A percentile compares a stretch with the other conserved stretches of the same genome.
phyloP scores from a whole-genome alignment of 352 stramenopile species.

The Pilasporangium apinafurcum region DNA sequence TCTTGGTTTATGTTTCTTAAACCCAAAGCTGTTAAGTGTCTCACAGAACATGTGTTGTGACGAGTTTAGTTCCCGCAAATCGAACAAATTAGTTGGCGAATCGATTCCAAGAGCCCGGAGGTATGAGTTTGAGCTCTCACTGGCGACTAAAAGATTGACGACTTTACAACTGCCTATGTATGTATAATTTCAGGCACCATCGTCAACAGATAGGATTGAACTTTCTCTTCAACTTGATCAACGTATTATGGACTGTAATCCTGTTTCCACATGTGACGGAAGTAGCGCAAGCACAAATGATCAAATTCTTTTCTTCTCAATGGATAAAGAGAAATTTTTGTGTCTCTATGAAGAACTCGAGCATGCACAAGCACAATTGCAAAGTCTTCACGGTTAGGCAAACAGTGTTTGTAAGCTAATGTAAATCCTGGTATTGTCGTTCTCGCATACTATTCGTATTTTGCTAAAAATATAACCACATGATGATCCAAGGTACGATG shows the following conservation, averaged over 20 bases:
- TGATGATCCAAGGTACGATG: no score
- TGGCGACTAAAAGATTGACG: constrained; percentile 1
- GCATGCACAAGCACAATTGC: constrained; percentile 19
- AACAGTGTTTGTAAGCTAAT: no score
- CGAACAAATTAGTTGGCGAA: constrained; percentile 18
- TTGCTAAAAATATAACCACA: no score
- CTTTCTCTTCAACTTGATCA: constrained; percentile 28
- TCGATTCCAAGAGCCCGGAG: not conserved
- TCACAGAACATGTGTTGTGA: no score
- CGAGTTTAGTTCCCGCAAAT: constrained; percentile 17
- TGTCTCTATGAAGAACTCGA: constrained; percentile 24
- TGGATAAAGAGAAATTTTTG: constrained; percentile 22
- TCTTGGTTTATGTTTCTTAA: not conserved
- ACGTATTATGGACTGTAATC: constrained; percentile 12
- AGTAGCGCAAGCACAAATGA: not conserved
- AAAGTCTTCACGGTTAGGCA: constrained; percentile 1
- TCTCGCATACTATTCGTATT: no score
- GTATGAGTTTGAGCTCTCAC: constrained; percentile 1
- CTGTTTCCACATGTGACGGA: not conserved
- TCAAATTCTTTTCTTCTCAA: constrained; percentile 11
- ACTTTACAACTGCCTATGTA: no score
- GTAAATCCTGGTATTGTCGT: no score
- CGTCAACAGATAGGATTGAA: no score
- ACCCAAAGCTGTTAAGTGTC: not conserved
- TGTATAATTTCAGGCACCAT: no score